phyloP scores from a whole-genome alignment of 805 yeast genomes.

The Barnettozyma sucrosica region DNA sequence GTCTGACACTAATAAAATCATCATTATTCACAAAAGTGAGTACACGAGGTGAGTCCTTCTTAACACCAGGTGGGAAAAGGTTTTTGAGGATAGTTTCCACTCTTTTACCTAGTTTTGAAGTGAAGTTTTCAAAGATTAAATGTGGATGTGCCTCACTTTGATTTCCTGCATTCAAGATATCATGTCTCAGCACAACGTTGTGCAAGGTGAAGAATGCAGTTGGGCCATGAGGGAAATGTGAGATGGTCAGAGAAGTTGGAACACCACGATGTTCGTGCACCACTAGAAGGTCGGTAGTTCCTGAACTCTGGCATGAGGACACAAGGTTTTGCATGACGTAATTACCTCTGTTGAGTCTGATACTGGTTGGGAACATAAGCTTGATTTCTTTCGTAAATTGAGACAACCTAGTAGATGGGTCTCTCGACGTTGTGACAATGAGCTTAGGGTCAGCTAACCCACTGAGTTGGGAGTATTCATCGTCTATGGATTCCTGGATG shows the following conservation, averaged over 20 bases:
- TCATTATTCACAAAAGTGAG: slow-evolving; percentile 86
- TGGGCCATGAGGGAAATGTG: slow-evolving; percentile 98
- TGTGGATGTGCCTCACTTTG: slow-evolving; percentile 93
- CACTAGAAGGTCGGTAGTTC: slow-evolving; percentile 77
- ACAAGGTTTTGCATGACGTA: slow-evolving; percentile 81
- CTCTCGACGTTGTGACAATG: slow-evolving; percentile 89
- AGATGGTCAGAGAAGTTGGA: slow-evolving; percentile 86
- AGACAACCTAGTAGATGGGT: slow-evolving; percentile 76
- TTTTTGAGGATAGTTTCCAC: slow-evolving; percentile 79
- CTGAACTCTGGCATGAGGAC: slow-evolving; percentile 73
- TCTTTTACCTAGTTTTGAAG: slow-evolving; percentile 73
- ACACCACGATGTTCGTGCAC: slow-evolving; percentile 98
- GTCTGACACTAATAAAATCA: slow-evolving; percentile 91
- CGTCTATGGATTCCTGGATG: slow-evolving; percentile 63
- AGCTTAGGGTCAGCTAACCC: slow-evolving; percentile 89
- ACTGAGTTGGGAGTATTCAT: slow-evolving; percentile 81
- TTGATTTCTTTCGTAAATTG: slow-evolving; percentile 93
- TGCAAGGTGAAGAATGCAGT: slow-evolving; percentile 91
- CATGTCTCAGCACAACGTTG: slow-evolving; percentile 92
- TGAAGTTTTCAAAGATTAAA: slow-evolving; percentile 85
- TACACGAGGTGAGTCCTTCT: slow-evolving; percentile 84
- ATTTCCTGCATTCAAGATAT: slow-evolving; percentile 77
- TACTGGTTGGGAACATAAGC: slow-evolving; percentile 81
- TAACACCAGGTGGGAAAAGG: slow-evolving; percentile 95
- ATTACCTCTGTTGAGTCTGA: slow-evolving; percentile 90